Evolutionary conservation across 768 basidiomycete species (phyloP).

Genomic region (Calocera cornea): DNA sequence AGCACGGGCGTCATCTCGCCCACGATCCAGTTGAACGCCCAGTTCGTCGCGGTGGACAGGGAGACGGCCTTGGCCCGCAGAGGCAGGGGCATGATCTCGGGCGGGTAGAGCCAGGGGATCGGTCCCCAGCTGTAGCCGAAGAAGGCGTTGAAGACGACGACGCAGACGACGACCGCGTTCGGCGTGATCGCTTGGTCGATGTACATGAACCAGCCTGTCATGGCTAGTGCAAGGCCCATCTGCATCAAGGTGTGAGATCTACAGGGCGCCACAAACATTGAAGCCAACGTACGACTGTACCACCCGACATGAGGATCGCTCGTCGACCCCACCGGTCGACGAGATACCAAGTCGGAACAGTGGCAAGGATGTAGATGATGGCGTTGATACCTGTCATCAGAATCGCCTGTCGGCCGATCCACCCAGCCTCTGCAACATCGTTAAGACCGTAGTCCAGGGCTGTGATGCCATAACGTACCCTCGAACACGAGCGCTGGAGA

Average conservation of each 20-base stretch:
- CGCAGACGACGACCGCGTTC: conserved; percentile 72
- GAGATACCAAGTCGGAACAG: conserved; percentile 87
- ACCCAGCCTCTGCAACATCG: conserved; percentile 62
- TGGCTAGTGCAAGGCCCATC: conserved; percentile 70
- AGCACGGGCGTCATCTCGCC: conserved; percentile 77
- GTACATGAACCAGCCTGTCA: conserved; percentile 90
- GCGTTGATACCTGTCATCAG: conserved; percentile 94
- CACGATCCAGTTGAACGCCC: conserved; percentile 81
- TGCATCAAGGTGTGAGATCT: conserved; percentile 19
- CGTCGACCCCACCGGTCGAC: conserved; percentile 86
- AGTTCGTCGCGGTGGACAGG: conserved; percentile 67
- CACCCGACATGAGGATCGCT: conserved; percentile 73
- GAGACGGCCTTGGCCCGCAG: conserved; percentile 94
- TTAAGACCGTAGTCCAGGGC: conserved; percentile 6
- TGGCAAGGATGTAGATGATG: conserved; percentile 63
- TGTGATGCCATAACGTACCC: conserved; percentile 33
- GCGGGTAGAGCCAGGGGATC: conserved; percentile 75
- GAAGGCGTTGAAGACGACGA: conserved; percentile 85
- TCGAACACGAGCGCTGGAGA: conserved; percentile 73
- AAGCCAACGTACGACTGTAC: conserved; percentile 50
- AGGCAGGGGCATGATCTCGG: conserved; percentile 86
- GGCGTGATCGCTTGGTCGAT: conserved; percentile 77
- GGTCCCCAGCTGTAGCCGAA: conserved; percentile 90
- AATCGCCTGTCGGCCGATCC: conserved; percentile 85
- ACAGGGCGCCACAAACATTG: background rate